Evolutionary conservation across 2,329 filamentous ascomycete species (phyloP), one percentile per base, ranked within the genome.

Genomic region (Phaeoacremonium minimum): DNA sequence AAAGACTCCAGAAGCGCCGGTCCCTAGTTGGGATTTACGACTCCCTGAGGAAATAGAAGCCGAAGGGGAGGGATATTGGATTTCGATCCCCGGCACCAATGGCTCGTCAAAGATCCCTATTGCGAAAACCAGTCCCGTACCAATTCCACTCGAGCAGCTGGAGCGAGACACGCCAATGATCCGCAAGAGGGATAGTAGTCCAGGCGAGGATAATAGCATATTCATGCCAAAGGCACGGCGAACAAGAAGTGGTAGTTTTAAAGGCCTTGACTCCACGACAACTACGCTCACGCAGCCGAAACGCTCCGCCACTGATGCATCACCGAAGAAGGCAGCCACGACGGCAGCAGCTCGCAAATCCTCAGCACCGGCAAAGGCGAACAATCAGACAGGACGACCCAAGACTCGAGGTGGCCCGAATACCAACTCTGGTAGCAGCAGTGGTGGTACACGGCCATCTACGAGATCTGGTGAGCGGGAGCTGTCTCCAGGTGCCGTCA

Each of bases 81-180:
- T 69, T 48, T 60, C 64, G 52, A 75, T 61, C 61, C 75, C 49
- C 46, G 65, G 56, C 45, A 72, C 57, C 52, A 84, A 73, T 63
- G 76, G 69, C 66, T 77, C 64, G 66, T 95, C 91, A 30, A 81
- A 87, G 36, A 96, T 98, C 55, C 93, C 93, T 2, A 73, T 97
- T 26, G 81, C 88, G 18, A 90, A 87, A 50, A 68, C 76, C 12
- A 95, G 87, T 55, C 85, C 86, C 3, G 75, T 80, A 15, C 88
- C 89, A 9, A 82, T 94, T 40, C 77, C 86, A 3, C 60, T 75
- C 35, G 78, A 84, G 33, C 78, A 83, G 45, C 69, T 87, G 31
- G 89, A 91, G 46, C 78, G 89, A 45, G 84, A 88, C 49, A 80
- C 77, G 16, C 80, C 80, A 15, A 67, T 83, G 30, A 65, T 73